Percentiles rank a stretch among this genome's conserved stretches.
Conservation (phyloP, 306 rosid species). For the Prunus mira region DNA sequence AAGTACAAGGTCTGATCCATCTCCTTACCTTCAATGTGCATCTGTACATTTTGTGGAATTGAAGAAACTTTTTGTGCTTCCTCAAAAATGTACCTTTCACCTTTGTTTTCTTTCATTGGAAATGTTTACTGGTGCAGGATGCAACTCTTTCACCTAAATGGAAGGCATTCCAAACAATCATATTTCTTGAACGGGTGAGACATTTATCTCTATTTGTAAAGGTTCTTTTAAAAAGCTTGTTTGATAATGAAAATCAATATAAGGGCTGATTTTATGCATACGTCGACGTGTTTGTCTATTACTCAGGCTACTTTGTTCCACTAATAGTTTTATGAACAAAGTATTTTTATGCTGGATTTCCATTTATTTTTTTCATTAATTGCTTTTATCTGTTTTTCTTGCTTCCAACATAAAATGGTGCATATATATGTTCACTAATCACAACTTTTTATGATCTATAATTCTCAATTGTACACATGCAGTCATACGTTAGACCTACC, state of each 20-base stretch:
- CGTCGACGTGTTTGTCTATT: background rate
- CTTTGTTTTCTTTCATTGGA: constrained; percentile 2
- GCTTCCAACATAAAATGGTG: background rate
- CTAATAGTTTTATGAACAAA: background rate
- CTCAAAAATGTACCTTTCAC: background rate
- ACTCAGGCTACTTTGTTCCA: background rate
- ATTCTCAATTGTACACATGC: background rate
- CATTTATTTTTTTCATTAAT: background rate
- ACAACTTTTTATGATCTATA: background rate
- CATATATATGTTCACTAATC: background rate
- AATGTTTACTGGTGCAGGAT: constrained; percentile 52
- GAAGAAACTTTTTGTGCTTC: constrained; percentile 4
- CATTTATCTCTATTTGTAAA: background rate
- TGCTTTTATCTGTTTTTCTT: background rate
- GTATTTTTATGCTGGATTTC: background rate
- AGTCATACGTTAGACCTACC: background rate
- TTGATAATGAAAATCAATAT: background rate
- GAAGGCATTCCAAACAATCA: constrained; percentile 84
- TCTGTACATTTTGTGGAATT: background rate
- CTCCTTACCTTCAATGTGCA: background rate
- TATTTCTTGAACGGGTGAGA: constrained; percentile 86
- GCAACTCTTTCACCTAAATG: constrained; percentile 75
- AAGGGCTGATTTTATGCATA: background rate
- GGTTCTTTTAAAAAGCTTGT: constrained; percentile 16
- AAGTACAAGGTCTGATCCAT: constrained; percentile 54